Percentiles rank a stretch among this genome's conserved stretches.
These are phyloP conservation scores for Ampelocalamus luodianensis DNA, from an alignment of 176 grass and related monocot genomes.

Conservation along the genomic window DNA sequence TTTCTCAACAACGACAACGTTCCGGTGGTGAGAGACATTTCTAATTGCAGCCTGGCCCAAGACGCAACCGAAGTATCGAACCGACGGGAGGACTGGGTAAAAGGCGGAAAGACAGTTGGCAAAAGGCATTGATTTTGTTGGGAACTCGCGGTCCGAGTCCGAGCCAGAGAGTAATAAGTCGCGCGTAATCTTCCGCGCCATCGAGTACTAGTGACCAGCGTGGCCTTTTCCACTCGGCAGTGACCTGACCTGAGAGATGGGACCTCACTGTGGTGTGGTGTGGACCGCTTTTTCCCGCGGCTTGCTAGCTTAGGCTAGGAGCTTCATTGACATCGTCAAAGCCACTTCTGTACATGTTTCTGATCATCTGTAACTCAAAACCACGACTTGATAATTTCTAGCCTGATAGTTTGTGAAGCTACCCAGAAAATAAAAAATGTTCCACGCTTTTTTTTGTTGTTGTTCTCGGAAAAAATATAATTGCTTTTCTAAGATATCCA, in stretches of 20 bases:
- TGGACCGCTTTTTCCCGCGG: constrained; percentile 31
- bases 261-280: not conserved
- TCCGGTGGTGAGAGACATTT: not conserved
- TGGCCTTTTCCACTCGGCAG: not conserved
- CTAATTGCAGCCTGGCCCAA: not conserved
- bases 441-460: too few species aligned
- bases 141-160: not conserved
- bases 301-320: constrained; percentile 37
- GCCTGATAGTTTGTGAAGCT: not conserved
- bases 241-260: constrained; percentile 6
- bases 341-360: not conserved
- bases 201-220: not conserved
- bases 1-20: not conserved
- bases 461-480: too few species aligned
- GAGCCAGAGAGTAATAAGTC: not conserved
- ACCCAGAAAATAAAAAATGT: not conserved
- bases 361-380: not conserved
- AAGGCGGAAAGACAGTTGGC: not conserved
- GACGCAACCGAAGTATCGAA: not conserved
- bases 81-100: constrained; percentile 44
- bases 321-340: constrained; percentile 52
- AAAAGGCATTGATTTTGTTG: constrained; percentile 15
- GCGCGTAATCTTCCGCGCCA: not conserved
- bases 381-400: not conserved
- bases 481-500: not conserved